A percentile compares a stretch with the other conserved stretches of the same genome.
phyloP scores from a whole-genome alignment of 1,284 basidiomycete species.

The Ceratobasidium sp. region DNA sequence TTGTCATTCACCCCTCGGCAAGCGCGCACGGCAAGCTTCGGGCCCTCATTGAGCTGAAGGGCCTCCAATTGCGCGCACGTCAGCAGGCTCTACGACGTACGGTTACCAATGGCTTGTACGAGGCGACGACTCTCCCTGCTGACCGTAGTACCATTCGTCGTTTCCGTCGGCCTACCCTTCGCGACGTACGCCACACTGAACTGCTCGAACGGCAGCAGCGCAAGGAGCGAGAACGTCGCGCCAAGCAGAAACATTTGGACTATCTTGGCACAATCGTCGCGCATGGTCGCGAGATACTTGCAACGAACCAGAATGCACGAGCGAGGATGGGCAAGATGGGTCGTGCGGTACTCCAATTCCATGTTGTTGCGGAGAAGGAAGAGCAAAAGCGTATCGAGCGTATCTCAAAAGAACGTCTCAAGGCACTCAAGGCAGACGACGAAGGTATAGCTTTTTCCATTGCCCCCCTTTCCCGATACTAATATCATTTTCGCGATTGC shows the following conservation, averaged over 20 bases:
- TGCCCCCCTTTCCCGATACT: not conserved
- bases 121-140: conserved; percentile 89
- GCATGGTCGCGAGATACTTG: conserved; percentile 81
- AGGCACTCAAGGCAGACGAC: conserved; percentile 97
- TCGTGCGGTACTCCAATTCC: conserved; percentile 87
- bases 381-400: conserved; percentile 98
- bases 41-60: conserved; percentile 94
- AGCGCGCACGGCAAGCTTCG: conserved; percentile 82
- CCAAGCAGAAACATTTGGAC: conserved; percentile 96
- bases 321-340: conserved; percentile 87
- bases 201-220: conserved; percentile 92
- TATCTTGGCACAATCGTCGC: conserved; percentile 89
- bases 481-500: not conserved
- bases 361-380: conserved; percentile 93
- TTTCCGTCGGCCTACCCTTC: conserved; percentile 85
- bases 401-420: conserved; percentile 97
- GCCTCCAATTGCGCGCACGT: conserved; percentile 89
- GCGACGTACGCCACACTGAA: conserved; percentile 92
- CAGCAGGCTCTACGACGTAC: conserved; percentile 88
- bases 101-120: conserved; percentile 87
- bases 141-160: conserved; percentile 94
- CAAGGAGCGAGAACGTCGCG: conserved; percentile 89
- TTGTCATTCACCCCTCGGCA: conserved; percentile 61
- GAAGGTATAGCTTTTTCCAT: conserved; percentile 60
- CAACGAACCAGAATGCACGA: conserved; percentile 70